Conservation (phyloP, 2,329 filamentous ascomycete genomes). For the Exophiala lecanii-corni region DNA sequence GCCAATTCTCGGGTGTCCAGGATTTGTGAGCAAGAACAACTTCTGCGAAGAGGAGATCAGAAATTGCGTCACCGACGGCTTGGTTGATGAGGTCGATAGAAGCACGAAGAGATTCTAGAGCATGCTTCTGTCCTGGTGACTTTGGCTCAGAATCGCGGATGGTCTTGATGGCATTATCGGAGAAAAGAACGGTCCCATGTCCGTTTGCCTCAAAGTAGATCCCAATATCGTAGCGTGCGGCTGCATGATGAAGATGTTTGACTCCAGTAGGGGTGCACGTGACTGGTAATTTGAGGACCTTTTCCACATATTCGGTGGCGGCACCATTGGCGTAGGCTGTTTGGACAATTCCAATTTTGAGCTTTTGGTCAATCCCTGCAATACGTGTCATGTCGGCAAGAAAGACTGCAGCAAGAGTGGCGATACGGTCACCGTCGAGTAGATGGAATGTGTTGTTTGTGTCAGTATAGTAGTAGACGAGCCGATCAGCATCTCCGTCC, state of each 20-base stretch:
- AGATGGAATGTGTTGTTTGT: conserved; percentile 80
- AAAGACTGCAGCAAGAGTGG: conserved; percentile 88
- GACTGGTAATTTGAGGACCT: conserved; percentile 81
- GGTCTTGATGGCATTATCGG: conserved; percentile 69
- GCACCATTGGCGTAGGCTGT: conserved; percentile 97
- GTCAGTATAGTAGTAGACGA: conserved; percentile 93
- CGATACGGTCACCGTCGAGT: conserved; percentile 93
- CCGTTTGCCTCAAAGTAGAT: conserved; percentile 99
- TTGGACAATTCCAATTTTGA: conserved; percentile 92
- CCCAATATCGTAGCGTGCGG: conserved; percentile 87
- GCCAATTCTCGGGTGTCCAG: conserved; percentile 88
- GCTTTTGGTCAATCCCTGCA: conserved; percentile 70
- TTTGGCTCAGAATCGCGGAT: conserved; percentile 78
- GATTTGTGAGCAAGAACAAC: conserved; percentile 92
- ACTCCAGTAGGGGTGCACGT: conserved; percentile 93
- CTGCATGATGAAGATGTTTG: conserved; percentile 97
- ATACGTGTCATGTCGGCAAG: conserved; percentile 81
- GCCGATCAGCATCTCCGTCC: conserved; percentile 90
- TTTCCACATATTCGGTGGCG: conserved; percentile 85
- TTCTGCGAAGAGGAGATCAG: conserved; percentile 93
- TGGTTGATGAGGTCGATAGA: conserved; percentile 94
- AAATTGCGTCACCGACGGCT: conserved; percentile 92
- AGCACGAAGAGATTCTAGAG: conserved; percentile 77
- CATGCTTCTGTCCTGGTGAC: conserved; percentile 85
- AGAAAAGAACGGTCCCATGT: conserved; percentile 95